Percentiles rank a stretch among this genome's conserved stretches.
These are phyloP conservation scores for Hemisphaericaspora lyxosophila DNA, from an alignment of 1,139 yeast genomes.

Conservation along the genomic window DNA sequence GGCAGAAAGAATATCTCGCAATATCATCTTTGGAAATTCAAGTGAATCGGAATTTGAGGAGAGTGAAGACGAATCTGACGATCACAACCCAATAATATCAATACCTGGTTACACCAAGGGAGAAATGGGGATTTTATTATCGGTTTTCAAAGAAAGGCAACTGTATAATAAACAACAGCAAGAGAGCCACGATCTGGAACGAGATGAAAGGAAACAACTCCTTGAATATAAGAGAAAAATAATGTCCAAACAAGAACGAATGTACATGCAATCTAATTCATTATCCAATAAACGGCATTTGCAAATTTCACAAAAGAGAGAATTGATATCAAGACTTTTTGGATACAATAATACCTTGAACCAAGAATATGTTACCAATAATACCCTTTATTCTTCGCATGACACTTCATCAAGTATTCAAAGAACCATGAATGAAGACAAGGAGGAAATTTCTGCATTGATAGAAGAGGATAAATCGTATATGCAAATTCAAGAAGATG, in stretches of 20 bases:
- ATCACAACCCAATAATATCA: conserved; percentile 14
- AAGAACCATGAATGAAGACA: conserved; percentile 44
- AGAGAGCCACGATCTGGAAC: conserved; percentile 15
- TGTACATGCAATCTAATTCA: conserved; percentile 35
- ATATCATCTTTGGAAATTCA: conserved; percentile 37
- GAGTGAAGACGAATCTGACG: conserved; percentile 8
- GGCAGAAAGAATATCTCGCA: conserved; percentile 40
- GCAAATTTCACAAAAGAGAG: conserved; percentile 46
- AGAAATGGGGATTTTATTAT: conserved; percentile 19
- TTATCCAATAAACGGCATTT: conserved; percentile 39
- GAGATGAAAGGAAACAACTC: conserved; percentile 31
- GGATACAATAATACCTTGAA: conserved; percentile 42
- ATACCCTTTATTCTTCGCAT: conserved; percentile 38
- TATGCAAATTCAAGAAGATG: conserved; percentile 27
- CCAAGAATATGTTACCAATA: conserved; percentile 44
- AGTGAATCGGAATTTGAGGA: conserved; percentile 25
- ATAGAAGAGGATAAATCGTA: conserved; percentile 38
- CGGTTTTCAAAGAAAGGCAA: neutral
- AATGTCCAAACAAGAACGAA: conserved; percentile 34
- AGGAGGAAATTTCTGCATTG: conserved; percentile 37
- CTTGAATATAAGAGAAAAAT: conserved; percentile 34
- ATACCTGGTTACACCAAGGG: conserved; percentile 45
- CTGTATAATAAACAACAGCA: neutral
- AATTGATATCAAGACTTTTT: conserved; percentile 37
- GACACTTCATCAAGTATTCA: conserved; percentile 40